phyloP scores from a whole-genome alignment of 202 grass and related monocot species.

The Schoenoplectus triqueter region DNA sequence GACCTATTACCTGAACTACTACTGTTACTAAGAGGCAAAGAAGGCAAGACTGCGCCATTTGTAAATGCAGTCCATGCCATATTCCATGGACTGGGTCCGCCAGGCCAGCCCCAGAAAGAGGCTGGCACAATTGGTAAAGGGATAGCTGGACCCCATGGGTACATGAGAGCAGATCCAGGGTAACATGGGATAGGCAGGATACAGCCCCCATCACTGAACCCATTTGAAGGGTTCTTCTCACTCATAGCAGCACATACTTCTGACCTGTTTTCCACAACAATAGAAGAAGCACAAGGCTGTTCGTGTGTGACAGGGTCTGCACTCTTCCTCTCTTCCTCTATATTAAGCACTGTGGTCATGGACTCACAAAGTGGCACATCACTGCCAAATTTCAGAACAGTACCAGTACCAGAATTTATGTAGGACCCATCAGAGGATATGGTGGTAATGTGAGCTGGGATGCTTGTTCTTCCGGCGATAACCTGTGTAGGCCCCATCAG shows the following conservation, averaged over 20 bases:
- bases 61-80: constrained; percentile 48
- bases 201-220: constrained; percentile 43
- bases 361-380: constrained; percentile 69
- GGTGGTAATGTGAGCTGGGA: constrained; percentile 43
- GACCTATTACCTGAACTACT: constrained; percentile 50
- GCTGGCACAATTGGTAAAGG: constrained; percentile 61
- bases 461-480: constrained; percentile 56
- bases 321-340: constrained; percentile 48
- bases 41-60: constrained; percentile 49
- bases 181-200: constrained; percentile 60
- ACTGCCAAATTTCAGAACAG: constrained; percentile 71
- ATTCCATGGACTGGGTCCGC: constrained; percentile 49
- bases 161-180: constrained; percentile 54
- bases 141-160: constrained; percentile 48
- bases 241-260: constrained; percentile 42
- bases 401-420: constrained; percentile 41
- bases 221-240: constrained; percentile 44
- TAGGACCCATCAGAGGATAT: constrained; percentile 13
- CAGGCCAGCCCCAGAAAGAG: constrained; percentile 66
- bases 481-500: constrained; percentile 11
- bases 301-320: constrained; percentile 54
- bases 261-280: constrained; percentile 41
- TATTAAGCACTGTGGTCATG: constrained; percentile 43
- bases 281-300: constrained; percentile 57
- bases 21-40: constrained; percentile 56